phyloP scores from a whole-genome alignment of 2,329 filamentous ascomycete species.

The Apiospora kogelbergensis region DNA sequence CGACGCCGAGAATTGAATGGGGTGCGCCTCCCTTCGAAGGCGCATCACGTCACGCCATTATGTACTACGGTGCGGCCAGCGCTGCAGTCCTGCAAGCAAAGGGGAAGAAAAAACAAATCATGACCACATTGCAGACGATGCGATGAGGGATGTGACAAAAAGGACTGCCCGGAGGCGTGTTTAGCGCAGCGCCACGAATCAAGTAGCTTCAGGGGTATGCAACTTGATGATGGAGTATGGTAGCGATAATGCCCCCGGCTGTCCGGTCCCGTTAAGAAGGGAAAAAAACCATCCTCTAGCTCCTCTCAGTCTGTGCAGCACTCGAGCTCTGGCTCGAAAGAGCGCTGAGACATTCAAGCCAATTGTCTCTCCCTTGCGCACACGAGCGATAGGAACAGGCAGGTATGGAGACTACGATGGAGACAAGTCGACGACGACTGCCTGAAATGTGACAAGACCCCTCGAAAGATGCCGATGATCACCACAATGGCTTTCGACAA shows the following conservation, averaged over 20 bases:
- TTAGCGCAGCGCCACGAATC: neutral
- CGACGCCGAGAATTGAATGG: neutral
- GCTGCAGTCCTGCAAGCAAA: neutral
- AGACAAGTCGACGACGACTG: neutral
- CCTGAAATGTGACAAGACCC: neutral
- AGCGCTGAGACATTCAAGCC: neutral
- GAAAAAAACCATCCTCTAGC: neutral
- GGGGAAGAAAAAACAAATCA: neutral
- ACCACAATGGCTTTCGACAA: neutral
- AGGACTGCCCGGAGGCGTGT: neutral
- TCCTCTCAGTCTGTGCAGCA: neutral
- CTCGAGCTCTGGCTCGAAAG: neutral
- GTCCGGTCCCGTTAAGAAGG: neutral
- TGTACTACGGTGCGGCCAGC: neutral
- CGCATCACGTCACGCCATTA: neutral
- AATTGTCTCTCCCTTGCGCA: slow-evolving; percentile 4
- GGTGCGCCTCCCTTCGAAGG: neutral
- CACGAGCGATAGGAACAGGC: neutral
- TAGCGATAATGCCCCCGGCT: neutral
- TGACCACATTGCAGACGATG: neutral
- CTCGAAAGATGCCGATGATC: neutral
- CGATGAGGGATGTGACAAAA: slow-evolving; percentile 2
- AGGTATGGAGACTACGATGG: neutral
- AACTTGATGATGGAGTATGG: neutral
- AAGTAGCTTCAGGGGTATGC: slow-evolving; percentile 3